Evolutionary conservation across 352 stramenopile genomes (phyloP), one percentile per base, ranked within the genome.

Genomic region (Pythium folliculosum): DNA sequence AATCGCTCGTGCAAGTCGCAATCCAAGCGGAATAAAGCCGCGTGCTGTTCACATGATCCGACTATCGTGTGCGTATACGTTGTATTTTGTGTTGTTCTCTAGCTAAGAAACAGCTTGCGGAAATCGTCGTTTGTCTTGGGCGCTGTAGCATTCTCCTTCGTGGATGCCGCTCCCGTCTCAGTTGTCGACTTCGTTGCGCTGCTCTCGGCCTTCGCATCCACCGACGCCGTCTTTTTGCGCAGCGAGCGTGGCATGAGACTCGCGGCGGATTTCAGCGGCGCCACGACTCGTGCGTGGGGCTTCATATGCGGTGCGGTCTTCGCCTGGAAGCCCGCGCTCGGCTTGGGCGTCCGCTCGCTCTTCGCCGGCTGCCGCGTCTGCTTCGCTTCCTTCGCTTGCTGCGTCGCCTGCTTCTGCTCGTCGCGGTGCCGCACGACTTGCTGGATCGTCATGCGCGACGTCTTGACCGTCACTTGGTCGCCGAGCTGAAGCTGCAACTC

Each of bases 41-140:
- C 23, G 12, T 19, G 6, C 27, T 32, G 27, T 32, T 32, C 27
- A 32, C 27, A 5, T 32, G 27, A 32, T 45, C 19, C 9, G 9
- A n/a, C 16, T 51, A 1, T 51, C 45, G 45, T 16, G 45, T 16
- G 7, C 22, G 45, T 13, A 13, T 23, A 23, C 43, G 44, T 50
- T 50, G 10, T 23, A 50, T 50, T 21, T 50, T 4, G 10, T 5
- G 5, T 37, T 37, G 21, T 55, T 10, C n/a, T n/a, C 50, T 69
- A 69, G 25, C 63, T 83, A 49, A 88, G 69, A 48, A 91, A 65
- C 63, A 91, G 70, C 47, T 85, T 82, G 47, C 83, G 83, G 35
- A 91, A 91, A 37, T 91, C 83, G 16, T 80, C 83, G 63, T 91
- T 91, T n/a, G 76, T 85, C 69, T 89, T 90, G 3, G 79, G 75